Evolutionary conservation across 805 yeast genomes (phyloP).

Genomic region (Teunomyces cretensis): DNA sequence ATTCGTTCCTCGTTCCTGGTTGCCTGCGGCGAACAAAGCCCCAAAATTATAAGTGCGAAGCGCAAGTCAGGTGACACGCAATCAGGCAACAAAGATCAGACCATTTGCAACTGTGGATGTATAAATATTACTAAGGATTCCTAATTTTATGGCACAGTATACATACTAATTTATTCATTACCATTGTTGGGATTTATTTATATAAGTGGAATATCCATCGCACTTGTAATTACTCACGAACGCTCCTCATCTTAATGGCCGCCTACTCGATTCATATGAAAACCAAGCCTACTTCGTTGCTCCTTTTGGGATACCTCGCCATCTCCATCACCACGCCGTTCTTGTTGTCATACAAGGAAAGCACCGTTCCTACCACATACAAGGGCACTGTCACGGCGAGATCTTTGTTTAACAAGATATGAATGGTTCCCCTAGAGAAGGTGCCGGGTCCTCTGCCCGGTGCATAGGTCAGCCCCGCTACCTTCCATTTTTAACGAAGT

Average conservation of each 20-base stretch:
- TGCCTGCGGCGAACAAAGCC: not conserved
- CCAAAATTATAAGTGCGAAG: not conserved
- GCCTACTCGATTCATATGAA: conserved; percentile 20
- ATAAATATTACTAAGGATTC: conserved; percentile 2
- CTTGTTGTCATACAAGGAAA: conserved; percentile 39
- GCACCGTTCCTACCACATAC: conserved; percentile 16
- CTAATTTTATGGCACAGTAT: not conserved
- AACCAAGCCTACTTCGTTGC: conserved; percentile 21
- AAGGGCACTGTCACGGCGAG: conserved; percentile 39
- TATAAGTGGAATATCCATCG: not conserved
- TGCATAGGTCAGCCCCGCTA: no score
- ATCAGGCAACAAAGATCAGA: conserved; percentile 4
- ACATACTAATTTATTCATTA: no score
- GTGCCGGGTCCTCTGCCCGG: no score
- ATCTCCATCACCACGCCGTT: conserved; percentile 41
- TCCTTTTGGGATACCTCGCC: conserved; percentile 39
- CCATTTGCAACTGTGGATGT: conserved; percentile 8
- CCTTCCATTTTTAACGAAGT: not conserved
- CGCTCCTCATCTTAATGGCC: not conserved
- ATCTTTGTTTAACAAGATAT: conserved; percentile 36
- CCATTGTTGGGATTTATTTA: no score
- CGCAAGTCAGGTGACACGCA: not conserved
- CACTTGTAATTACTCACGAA: not conserved
- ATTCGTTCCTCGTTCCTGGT: conserved; percentile 3
- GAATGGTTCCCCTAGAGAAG: no score